Evolutionary conservation across 2,329 filamentous ascomycete genomes (phyloP).

Genomic region (Colletotrichum sp.): DNA sequence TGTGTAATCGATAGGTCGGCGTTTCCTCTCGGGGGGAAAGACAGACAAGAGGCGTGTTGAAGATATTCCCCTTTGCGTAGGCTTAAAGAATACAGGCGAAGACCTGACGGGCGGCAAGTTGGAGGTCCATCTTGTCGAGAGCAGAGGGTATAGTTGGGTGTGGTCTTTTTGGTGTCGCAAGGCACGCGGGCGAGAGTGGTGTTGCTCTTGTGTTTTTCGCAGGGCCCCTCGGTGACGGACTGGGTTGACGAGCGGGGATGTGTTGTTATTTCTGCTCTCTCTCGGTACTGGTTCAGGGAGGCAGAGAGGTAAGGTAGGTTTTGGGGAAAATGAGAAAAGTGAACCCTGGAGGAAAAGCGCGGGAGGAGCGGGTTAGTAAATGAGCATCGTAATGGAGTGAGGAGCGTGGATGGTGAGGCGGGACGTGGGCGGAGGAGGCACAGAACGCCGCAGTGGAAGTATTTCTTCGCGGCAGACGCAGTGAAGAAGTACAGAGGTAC

Average conservation of each 20-base stretch:
- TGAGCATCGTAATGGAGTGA: slow-evolving; percentile 13
- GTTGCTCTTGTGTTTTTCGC: background rate
- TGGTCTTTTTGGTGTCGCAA: background rate
- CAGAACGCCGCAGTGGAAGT: background rate
- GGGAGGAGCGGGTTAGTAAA: slow-evolving; percentile 21
- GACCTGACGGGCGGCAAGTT: slow-evolving; percentile 22
- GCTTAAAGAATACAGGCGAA: slow-evolving; percentile 16
- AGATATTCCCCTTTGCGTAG: slow-evolving; percentile 3
- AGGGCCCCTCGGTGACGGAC: slow-evolving; percentile 8
- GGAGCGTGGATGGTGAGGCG: background rate
- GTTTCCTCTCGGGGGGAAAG: background rate
- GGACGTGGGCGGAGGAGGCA: slow-evolving; percentile 7
- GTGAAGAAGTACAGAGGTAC: background rate
- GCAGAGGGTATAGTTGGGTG: background rate
- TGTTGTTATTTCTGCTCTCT: background rate
- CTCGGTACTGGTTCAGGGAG: background rate
- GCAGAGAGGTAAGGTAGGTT: background rate
- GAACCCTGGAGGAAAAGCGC: background rate
- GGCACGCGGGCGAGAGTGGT: background rate
- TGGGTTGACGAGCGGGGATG: background rate
- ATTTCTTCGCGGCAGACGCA: background rate
- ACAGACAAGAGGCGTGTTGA: slow-evolving; percentile 13
- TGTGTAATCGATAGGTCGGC: background rate
- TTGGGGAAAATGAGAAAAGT: background rate
- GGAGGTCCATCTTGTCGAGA: slow-evolving; percentile 23